Conservation (phyloP, 495 filamentous ascomycete species). For the Pyrenula aspistea region DNA sequence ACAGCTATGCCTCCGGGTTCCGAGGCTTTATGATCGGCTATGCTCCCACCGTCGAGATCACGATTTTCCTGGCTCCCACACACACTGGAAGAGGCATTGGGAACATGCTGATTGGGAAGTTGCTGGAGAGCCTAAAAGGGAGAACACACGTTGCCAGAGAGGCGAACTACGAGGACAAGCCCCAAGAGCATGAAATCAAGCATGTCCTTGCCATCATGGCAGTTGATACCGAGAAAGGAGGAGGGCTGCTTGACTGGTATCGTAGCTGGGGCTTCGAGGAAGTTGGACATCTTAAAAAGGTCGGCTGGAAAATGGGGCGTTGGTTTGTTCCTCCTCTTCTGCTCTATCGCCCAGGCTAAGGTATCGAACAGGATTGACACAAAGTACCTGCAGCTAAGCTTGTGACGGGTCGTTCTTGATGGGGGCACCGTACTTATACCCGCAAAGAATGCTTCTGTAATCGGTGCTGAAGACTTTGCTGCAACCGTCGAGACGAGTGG, state of each 20-base stretch:
- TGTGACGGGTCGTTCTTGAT: too few relatives aligned
- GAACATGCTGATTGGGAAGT: not conserved
- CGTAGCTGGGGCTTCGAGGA: not conserved
- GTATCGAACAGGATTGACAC: not conserved
- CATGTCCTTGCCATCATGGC: not conserved
- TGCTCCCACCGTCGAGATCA: not conserved
- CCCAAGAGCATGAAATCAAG: not conserved
- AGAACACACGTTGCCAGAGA: not conserved
- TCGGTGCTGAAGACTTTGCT: too few relatives aligned
- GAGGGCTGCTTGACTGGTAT: not conserved
- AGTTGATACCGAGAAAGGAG: not conserved
- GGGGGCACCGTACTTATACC: too few relatives aligned
- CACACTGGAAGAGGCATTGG: not conserved
- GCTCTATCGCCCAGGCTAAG: too few relatives aligned
- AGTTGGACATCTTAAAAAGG: not conserved
- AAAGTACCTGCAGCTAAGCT: not conserved
- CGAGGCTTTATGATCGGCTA: not conserved
- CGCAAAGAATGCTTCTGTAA: too few relatives aligned
- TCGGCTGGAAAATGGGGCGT: not conserved
- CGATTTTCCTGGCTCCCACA: not conserved
- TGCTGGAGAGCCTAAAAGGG: not conserved
- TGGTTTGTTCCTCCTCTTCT: not conserved
- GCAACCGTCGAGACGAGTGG: too few relatives aligned
- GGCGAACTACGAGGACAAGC: not conserved
- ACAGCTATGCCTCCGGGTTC: not conserved